These are phyloP conservation scores for Trichoderma guizhouense DNA, from an alignment of 2,329 filamentous ascomycete genomes.

Conservation along the genomic window DNA sequence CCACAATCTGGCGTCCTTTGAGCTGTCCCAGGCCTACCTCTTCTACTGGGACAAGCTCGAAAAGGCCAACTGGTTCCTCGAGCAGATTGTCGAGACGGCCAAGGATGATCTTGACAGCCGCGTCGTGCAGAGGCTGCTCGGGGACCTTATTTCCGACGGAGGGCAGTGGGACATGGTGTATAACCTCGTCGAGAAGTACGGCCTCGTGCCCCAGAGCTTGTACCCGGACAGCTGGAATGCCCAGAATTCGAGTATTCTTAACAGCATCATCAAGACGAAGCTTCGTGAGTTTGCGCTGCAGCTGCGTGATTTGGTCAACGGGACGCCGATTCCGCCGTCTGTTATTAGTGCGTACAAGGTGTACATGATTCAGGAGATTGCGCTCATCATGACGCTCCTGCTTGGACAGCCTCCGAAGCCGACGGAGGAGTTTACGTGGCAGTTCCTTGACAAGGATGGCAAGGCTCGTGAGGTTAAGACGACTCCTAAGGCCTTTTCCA, in stretches of 20 bases:
- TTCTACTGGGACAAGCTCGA: conserved; percentile 96
- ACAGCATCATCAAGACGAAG: conserved; percentile 75
- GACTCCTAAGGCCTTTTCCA: conserved; percentile 70
- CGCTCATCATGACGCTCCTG: conserved; percentile 76
- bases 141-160: conserved; percentile 70
- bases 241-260: conserved; percentile 65
- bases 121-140: conserved; percentile 67
- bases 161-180: conserved; percentile 92
- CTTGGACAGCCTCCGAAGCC: conserved; percentile 75
- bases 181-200: conserved; percentile 83
- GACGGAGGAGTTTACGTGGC: conserved; percentile 71
- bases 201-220: conserved; percentile 75
- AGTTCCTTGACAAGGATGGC: conserved; percentile 68
- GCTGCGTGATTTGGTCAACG: conserved; percentile 56
- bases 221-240: conserved; percentile 84
- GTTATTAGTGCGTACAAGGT: conserved; percentile 56
- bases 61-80: conserved; percentile 85
- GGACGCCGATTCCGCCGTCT: conserved; percentile 31
- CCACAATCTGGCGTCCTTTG: conserved; percentile 72
- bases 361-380: conserved; percentile 75
- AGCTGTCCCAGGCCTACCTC: conserved; percentile 83
- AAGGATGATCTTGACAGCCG: conserved; percentile 68
- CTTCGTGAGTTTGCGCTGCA: conserved; percentile 79
- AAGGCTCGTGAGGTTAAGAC: conserved; percentile 59
- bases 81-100: conserved; percentile 74